These are phyloP conservation scores for Thymus quinquecostatus DNA, from an alignment of 257 asterid genomes.

Conservation along the genomic window DNA sequence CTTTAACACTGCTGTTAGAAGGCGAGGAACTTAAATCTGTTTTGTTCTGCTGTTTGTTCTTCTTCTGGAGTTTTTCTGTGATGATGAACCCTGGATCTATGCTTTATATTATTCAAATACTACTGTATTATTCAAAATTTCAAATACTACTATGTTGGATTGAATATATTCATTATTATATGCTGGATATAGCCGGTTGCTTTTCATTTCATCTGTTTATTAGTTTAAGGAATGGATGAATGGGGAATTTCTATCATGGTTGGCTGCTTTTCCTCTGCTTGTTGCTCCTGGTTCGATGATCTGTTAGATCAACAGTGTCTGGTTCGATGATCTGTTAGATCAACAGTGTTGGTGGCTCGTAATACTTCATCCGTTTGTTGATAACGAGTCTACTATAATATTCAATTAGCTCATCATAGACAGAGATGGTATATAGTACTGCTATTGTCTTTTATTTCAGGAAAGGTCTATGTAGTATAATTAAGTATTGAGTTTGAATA, in stretches of 20 bases:
- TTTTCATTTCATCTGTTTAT: too few species aligned
- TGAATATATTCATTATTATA: too few species aligned
- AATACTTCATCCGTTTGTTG: too few species aligned
- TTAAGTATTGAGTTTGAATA: neutral
- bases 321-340: too few species aligned
- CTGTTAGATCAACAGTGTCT: too few species aligned
- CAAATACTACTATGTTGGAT: too few species aligned
- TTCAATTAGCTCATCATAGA: too few species aligned
- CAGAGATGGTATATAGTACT: too few species aligned
- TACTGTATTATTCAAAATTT: too few species aligned
- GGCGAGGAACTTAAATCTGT: neutral
- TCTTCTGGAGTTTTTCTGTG: neutral
- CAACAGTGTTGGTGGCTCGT: neutral
- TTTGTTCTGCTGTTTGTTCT: neutral
- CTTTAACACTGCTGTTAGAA: too few species aligned
- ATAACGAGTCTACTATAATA: too few species aligned
- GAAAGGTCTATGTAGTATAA: neutral
- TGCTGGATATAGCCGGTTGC: neutral
- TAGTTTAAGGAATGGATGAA: neutral
- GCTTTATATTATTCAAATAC: neutral
- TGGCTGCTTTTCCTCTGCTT: constrained; percentile 13
- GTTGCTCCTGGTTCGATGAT: neutral
- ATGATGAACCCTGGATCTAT: neutral
- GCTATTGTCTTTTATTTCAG: too few species aligned
- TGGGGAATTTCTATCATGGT: neutral